These are phyloP conservation scores for Penicillium fuscoglaucum DNA, from an alignment of 2,329 filamentous ascomycete species.

Conservation along the genomic window DNA sequence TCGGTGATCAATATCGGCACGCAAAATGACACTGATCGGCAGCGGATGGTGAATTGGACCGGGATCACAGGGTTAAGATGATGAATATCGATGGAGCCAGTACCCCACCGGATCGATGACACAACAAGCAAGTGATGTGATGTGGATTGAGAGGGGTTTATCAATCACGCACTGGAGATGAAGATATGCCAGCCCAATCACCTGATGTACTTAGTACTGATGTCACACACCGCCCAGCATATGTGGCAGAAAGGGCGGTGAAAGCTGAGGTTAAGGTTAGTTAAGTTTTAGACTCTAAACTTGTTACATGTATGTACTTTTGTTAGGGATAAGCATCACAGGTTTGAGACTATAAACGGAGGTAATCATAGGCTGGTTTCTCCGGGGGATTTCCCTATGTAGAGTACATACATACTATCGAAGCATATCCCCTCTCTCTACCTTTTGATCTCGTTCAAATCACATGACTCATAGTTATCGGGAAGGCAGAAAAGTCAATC, in stretches of 20 bases:
- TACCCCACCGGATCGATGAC: background rate
- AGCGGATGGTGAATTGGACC: slow-evolving; percentile 4
- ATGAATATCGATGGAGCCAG: slow-evolving; percentile 4
- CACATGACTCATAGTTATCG: slow-evolving; percentile 10
- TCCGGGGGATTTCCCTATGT: accelerated
- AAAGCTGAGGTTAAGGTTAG: background rate
- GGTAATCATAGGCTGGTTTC: background rate
- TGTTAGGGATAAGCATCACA: too few species aligned
- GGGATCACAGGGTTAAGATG: background rate
- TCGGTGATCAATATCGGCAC: slow-evolving; percentile 12
- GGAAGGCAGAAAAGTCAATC: slow-evolving; percentile 12
- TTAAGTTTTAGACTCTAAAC: background rate
- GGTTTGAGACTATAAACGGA: background rate
- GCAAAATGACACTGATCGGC: slow-evolving; percentile 9
- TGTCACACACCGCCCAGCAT: slow-evolving; percentile 7
- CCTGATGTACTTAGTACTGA: slow-evolving; percentile 16
- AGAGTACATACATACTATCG: background rate
- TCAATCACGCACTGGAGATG: slow-evolving; percentile 18
- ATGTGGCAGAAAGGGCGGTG: background rate
- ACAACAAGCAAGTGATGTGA: slow-evolving; percentile 9
- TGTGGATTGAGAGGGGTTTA: slow-evolving; percentile 13
- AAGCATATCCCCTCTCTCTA: background rate
- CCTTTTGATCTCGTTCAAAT: background rate
- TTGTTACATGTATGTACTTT: background rate
- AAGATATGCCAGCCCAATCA: slow-evolving; percentile 30